Evolutionary conservation across 495 filamentous ascomycete genomes (phyloP), one percentile per base, ranked within the genome.

Genomic region (Chaetomium fimeti): DNA sequence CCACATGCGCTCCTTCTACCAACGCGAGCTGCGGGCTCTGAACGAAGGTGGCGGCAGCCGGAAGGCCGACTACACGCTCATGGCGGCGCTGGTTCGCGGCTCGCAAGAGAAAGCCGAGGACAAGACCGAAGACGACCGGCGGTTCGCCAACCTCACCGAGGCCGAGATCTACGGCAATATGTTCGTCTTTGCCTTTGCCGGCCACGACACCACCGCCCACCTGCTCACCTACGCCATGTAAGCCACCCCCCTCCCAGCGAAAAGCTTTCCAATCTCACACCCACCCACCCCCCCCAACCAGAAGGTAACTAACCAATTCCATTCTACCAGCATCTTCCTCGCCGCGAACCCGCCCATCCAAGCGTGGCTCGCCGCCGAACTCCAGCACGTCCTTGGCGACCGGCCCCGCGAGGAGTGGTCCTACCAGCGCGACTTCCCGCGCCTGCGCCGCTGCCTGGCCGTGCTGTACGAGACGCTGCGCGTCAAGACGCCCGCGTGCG

Each of bases 141-240:
- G 67, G 40, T 42, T 42, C 1, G 66, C 32, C 32, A 36, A 66
- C 5, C 68, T 69, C 0, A 68, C 63, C 11, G 63, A 74, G 13
- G 40, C 4, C 12, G 82, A 83, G 61, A 78, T 84, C 18, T 79
- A 75, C 24, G 82, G 82, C 45, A 84, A 84, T 55, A 77, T 86
- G 24, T 87, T 84, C 57, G 72, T 81, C 5, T 83, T 85, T 64
- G 84, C 75, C 32, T 75, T 80, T 29, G 84, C 84, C 3, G 84
- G 84, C 0, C 81, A 82, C 63, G 83, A 87, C 60, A 84, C 83
- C 0, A 84, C 82, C 0, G 79, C 83, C 0, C 82, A 80, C 49
- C 82, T 76, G 1, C 71, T 85, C 32, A 76, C 79, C 0, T 83
- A 79, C 65, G 76, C 83, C 2, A 57, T 85, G 2, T 42, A 42